Base-by-base conservation (phyloP, 2,329 filamentous ascomycete genomes). In the Arthrinium puccinioides region DNA sequence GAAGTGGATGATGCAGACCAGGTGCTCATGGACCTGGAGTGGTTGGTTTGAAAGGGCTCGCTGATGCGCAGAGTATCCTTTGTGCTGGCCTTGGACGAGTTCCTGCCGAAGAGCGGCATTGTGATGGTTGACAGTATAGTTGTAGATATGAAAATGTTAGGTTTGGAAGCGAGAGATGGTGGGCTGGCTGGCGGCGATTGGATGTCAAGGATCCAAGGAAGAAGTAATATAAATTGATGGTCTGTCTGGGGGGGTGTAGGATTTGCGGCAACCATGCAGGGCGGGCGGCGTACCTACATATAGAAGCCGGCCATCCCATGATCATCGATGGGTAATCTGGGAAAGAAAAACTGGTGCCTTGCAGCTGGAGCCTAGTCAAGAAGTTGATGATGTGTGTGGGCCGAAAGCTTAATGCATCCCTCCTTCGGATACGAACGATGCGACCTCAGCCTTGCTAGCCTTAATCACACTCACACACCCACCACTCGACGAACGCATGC, bases 301-400 rank as follows among this genome's bases (percentile, higher is more conserved):
- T n/a, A n/a, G n/a, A n/a, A n/a, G n/a, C n/a, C 38, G 20, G 40
- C 29, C 30, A 39, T 43, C 38, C 41, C 31, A 26, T 38, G 39
- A 43, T 38, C 40, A 28, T 38, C 33, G 37, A 36, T 34, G 30
- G 28, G n/a, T n/a, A n/a, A n/a, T n/a, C n/a, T n/a, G n/a, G n/a
- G n/a, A n/a, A 33, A 20, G 31, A 33, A 21, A 21, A 13, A 33
- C 11, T 34, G 44, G 48, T 52, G 37, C 48, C 46, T 52, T 49
- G 44, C 48, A 50, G 45, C 29, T 41, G 23, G 28, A 31, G 32
- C 38, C 38, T 40, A n/a, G 20, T 24, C 24, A n/a, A 32, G 30
- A 19, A 32, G n/a, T 32, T 32, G 30, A n/a, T n/a, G n/a, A n/a
- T 20, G 21, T 24, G 21, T 31, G 30, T 18, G 40, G 38, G 32